These are phyloP conservation scores for Dactylellina cionopaga DNA, from an alignment of 2,329 filamentous ascomycete species.

Conservation along the genomic window DNA sequence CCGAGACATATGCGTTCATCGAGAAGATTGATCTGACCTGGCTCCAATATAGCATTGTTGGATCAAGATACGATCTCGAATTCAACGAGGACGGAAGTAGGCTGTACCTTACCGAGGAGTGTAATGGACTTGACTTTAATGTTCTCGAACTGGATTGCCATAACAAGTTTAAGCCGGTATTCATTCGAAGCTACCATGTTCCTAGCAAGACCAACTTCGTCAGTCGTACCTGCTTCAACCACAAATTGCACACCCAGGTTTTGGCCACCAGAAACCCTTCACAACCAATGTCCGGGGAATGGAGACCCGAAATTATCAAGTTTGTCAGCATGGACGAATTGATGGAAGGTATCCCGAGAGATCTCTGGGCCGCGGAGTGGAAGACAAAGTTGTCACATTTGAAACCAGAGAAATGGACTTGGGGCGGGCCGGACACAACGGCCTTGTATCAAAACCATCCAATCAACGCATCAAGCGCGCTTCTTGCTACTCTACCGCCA, in stretches of 20 bases:
- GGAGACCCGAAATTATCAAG: conserved; percentile 40
- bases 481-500: too few species aligned
- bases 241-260: conserved; percentile 28
- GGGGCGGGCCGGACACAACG: conserved; percentile 10
- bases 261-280: conserved; percentile 23
- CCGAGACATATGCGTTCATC: conserved; percentile 19
- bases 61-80: conserved; percentile 24
- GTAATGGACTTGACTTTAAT: conserved; percentile 43
- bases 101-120: conserved; percentile 40
- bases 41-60: conserved; percentile 27
- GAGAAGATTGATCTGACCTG: conserved; percentile 40
- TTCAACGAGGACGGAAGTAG: conserved; percentile 40
- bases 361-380: conserved; percentile 37
- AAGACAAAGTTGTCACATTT: conserved; percentile 24
- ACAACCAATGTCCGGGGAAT: conserved; percentile 37
- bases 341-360: conserved; percentile 34
- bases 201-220: conserved; percentile 34
- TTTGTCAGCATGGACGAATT: conserved; percentile 43
- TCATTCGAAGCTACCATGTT: conserved; percentile 40
- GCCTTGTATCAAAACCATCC: neutral
- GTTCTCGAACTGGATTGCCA: conserved; percentile 32
- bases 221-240: conserved; percentile 43
- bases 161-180: conserved; percentile 31
- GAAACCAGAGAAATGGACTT: conserved; percentile 40
- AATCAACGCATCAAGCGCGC: neutral